phyloP scores from a whole-genome alignment of 1,284 basidiomycete genomes.

The Trichosporon sp. region DNA sequence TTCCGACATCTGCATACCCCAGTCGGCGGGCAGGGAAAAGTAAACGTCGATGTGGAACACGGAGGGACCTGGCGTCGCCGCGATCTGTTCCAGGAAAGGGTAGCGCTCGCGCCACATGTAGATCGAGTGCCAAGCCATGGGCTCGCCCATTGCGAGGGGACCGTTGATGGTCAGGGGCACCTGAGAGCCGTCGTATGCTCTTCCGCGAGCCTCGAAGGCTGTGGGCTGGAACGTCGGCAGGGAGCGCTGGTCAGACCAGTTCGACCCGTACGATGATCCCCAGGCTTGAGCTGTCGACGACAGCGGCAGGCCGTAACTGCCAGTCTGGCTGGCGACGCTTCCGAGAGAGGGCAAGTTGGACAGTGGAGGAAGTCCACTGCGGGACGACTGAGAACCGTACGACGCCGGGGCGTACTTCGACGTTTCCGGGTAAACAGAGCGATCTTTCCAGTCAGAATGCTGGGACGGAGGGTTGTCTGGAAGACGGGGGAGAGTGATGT shows the following conservation, averaged over 20 bases:
- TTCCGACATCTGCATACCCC: constrained; percentile 21
- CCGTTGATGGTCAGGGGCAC: constrained; percentile 23
- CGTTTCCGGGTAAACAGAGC: constrained; percentile 21
- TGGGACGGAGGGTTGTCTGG: constrained; percentile 23
- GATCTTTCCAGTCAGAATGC: constrained; percentile 28
- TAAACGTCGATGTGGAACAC: constrained; percentile 34
- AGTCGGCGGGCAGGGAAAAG: constrained; percentile 22
- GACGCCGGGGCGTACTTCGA: constrained; percentile 22
- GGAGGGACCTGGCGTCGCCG: background rate
- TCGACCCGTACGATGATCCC: constrained; percentile 19
- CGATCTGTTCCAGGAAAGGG: constrained; percentile 28
- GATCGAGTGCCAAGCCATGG: constrained; percentile 23
- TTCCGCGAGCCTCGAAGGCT: constrained; percentile 23
- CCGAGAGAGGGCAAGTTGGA: constrained; percentile 26
- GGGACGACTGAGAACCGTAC: constrained; percentile 15
- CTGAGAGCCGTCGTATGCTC: background rate
- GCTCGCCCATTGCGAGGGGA: background rate
- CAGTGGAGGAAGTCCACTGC: constrained; percentile 20
- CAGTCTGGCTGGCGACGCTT: constrained; percentile 23
- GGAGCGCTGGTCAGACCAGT: constrained; percentile 10
- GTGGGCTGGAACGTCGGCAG: constrained; percentile 23
- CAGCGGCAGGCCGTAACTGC: constrained; percentile 1
- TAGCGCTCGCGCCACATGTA: constrained; percentile 25
- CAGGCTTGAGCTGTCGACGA: constrained; percentile 1
- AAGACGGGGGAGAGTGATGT: constrained; percentile 26